Evolutionary conservation across 805 yeast species (phyloP), one percentile per base, ranked within the genome.

Genomic region (Cyberlindnera mycetangii): DNA sequence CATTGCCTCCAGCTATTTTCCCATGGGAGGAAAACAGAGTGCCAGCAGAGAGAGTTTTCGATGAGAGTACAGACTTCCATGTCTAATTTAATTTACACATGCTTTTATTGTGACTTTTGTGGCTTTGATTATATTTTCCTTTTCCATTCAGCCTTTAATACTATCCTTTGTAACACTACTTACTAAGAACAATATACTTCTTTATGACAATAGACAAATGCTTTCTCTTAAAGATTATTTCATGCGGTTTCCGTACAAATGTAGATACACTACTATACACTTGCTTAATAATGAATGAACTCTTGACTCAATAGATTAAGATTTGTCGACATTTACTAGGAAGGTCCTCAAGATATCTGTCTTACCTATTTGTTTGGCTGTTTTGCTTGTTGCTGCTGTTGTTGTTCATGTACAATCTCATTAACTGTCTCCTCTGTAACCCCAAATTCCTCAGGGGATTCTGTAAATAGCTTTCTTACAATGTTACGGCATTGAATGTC

Each of bases 371-470:
- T n/a, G n/a, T n/a, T 10, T 22, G 25, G 7, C 25, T 25, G 12
- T 10, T 25, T 12, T 25, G 10, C n/a, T 25, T 25, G 28, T 5
- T 10, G n/a, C 28, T 7, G 28, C 12, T 25, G 25, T 8, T 22
- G 7, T 22, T 22, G 28, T 10, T 31, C 42, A 12, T 41, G 34
- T 5, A 41, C 3, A 19, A 41, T 22, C 8, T 37, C 43, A 2
- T 16, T 21, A 7, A 75, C 48, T 16, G 74, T 67, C 5, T 65
- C 74, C 33, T 72, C 78, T 44, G 70, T 66, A 27, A 83, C 73
- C 6, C 84, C 85, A 60, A 85, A 83, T 12, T 66, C 58, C 4
- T 56, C 69, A 0, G 89, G 88, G 53, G 78, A 72, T 15, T 65
- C 56, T 64, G 76, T 69, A 52, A 84, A 81, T 52, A 83, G 55